Base-by-base conservation (phyloP, 352 stramenopile species). In the Phytophthora melonis region DNA sequence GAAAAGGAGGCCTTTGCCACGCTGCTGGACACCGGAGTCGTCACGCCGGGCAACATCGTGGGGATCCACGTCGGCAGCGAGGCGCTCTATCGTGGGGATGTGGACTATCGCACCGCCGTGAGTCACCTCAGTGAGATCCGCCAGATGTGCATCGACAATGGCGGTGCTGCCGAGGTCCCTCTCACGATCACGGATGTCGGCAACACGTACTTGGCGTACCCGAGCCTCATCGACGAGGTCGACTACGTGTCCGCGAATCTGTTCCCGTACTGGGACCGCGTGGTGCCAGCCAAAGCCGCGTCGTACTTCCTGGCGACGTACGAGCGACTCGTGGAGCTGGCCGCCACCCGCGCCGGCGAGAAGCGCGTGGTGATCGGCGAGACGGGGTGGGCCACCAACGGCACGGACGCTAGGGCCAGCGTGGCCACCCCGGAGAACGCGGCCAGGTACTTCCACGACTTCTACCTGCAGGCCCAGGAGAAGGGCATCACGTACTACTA, bases 61-160 rank as follows among this genome's bases (percentile, higher is more conserved):
- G 41, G 41, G 16, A 49, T 49, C 41, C 41, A 49, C 41, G 41
- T 49, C 14, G 41, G 41, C 41, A 49, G 41, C 41, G 41, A 49
- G 41, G 41, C 41, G 41, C 16, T 49, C 41, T 49, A 49, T 16
- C 41, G 41, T 7, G 41, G 41, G 14, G 14, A 49, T 9, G 41
- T 49, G 5, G 14, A 49, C 41, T 49, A 49, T 9, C 3, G 18
- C 3, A 49, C 41, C 3, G 41, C 41, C 11, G 41, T 49, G 41
- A 19, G 41, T 9, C 41, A 49, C 14, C 13, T 49, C 5, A 49
- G 41, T 14, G 41, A 49, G 41, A 49, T 49, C 41, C 41, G 41
- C 14, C 41, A 49, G 41, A 49, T 49, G 41, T 49, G 41, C 41
- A 49, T 49, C 41, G 16, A 49, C 41, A 49, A 49, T 49, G 41